Evolutionary conservation across 306 rosid genomes (phyloP), one percentile per base, ranked within the genome.

Genomic region (Abrus precatorius): DNA sequence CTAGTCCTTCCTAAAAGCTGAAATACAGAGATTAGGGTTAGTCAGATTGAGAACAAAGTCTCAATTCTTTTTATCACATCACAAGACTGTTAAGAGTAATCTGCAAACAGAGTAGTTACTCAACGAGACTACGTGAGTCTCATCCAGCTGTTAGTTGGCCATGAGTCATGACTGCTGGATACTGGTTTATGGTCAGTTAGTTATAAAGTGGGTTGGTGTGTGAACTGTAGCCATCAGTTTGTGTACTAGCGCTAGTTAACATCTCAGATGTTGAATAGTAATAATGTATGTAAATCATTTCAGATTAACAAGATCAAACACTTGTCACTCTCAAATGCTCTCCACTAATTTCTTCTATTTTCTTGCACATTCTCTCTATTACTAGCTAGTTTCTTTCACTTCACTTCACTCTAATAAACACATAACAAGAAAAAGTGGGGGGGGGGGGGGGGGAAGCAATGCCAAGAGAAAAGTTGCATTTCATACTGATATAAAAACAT

Each of bases 1-100:
- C 97, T 85, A 75, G 97, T 91, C 76, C 95, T 92, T 67, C 97
- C 97, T 60, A 94, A 88, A 84, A 94, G 97, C 97, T 94, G 85
- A 81, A 87, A 60, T 2, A 50, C 59, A 82, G 61, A 7, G 29
- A 13, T 69, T 48, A 69, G 43, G 57, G 55, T 29, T 4, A 12
- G 2, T 36, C 40, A 36, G 4, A 43, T 43, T 43, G 47, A 38
- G n/a, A 55, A 55, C 40, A 60, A 28, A 4, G 5, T 20, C n/a
- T n/a, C 44, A 20, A 9, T 50, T 60, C 7, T 20, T 49, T 69
- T 69, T 29, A 43, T 30, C 41, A 47, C 28, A 43, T 30, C 41
- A 47, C 62, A 1, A 56, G n/a, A 47, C 29, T 14, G 52, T 41
- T 65, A 8, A 5, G 20, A 40, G 72, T 62, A 65, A 65, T 20